phyloP scores from a whole-genome alignment of 2,329 filamentous ascomycete genomes.

The Fusarium udum region DNA sequence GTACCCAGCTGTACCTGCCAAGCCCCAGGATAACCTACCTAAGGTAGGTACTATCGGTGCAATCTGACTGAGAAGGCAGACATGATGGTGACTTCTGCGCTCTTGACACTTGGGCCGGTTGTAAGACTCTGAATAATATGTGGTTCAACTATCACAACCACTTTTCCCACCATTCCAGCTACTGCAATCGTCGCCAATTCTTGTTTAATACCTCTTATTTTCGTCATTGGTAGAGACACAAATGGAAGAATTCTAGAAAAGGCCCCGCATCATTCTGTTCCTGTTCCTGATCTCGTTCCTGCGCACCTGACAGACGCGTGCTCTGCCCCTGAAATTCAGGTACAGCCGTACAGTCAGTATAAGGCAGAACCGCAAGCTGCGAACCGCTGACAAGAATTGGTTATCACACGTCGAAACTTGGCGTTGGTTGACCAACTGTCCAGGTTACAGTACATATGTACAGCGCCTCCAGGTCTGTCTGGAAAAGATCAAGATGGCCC shows the following conservation, averaged over 20 bases:
- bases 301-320: constrained; percentile 16
- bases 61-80: background rate
- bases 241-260: constrained; percentile 43
- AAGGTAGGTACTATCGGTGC: background rate
- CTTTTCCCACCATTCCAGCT: background rate
- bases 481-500: constrained; percentile 14
- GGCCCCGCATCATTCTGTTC: constrained; percentile 38
- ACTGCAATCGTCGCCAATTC: background rate
- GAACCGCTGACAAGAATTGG: background rate
- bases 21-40: background rate
- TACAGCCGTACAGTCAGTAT: background rate
- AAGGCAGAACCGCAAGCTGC: background rate
- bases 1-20: background rate
- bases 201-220: background rate
- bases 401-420: background rate
- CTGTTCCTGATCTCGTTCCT: constrained; percentile 38
- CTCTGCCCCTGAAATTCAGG: constrained; percentile 14
- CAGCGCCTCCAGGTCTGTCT: background rate
- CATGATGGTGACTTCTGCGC: background rate
- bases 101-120: background rate
- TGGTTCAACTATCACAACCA: background rate
- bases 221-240: constrained; percentile 26
- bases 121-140: background rate
- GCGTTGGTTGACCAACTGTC: background rate
- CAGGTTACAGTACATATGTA: background rate